Evolutionary conservation across 257 asterid genomes (phyloP).

Genomic region (Primulina huaijiensis): DNA sequence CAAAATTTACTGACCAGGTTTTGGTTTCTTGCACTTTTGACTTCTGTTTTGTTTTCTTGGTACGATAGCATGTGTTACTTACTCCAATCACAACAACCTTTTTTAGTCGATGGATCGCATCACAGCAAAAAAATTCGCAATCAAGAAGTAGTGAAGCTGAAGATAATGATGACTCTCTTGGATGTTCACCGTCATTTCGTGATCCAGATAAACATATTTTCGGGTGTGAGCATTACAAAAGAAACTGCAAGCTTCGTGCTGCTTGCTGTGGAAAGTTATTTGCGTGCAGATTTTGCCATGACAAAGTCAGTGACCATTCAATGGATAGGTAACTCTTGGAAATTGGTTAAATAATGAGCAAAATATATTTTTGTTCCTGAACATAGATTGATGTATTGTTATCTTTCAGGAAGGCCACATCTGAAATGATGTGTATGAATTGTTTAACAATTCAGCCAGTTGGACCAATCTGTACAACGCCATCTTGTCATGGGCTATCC

Average conservation of each 20-base stretch:
- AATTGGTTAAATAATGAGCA: not conserved
- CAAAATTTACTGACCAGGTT: constrained; percentile 97
- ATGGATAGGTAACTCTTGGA: constrained; percentile 75
- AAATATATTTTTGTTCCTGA: not conserved
- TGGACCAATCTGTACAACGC: constrained; percentile 77
- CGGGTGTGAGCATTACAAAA: constrained; percentile 97
- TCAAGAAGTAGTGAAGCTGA: not conserved
- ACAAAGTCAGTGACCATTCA: constrained; percentile 94
- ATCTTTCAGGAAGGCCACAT: constrained; percentile 79
- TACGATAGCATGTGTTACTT: not conserved
- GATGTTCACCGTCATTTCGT: constrained; percentile 72
- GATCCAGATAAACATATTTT: constrained; percentile 69
- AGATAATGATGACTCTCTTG: constrained; percentile 24
- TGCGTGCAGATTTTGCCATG: constrained; percentile 94
- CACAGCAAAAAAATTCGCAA: not conserved
- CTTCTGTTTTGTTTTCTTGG: not conserved
- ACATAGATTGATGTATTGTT: not conserved
- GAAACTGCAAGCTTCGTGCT: constrained; percentile 97
- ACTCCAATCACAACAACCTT: not conserved
- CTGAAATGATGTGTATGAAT: constrained; percentile 97
- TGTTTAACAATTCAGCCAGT: constrained; percentile 83
- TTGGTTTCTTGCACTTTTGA: constrained; percentile 19
- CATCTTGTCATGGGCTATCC: constrained; percentile 70
- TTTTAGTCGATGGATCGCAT: not conserved
- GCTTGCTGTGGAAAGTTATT: constrained; percentile 89